Base-by-base conservation (phyloP, 305 asterid genomes). In the Ajuga reptans region DNA sequence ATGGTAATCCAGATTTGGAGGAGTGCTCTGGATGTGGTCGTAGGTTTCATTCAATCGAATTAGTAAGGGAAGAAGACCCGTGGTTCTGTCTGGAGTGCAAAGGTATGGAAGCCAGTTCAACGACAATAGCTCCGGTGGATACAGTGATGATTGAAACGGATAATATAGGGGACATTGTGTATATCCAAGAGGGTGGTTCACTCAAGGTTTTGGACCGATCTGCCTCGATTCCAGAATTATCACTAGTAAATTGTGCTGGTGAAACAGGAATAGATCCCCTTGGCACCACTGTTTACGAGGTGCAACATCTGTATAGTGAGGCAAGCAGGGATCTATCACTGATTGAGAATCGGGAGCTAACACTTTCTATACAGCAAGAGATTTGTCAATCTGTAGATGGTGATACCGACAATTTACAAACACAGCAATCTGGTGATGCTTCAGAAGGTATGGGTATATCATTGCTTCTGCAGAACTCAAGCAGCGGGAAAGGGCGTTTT, bases 381-480 rank as follows among this genome's bases (percentile, higher is more conserved):
- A 71, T 69, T 43, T 66, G 72, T 72, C 79, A 74, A 56, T 76
- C 79, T 36, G 65, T 75, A 51, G 80, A 79, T 72, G 76, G 53
- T 33, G 84, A 75, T 37, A 43, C 14, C 10, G 72, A 68, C 64
- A 59, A 51, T 50, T 80, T 66, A 49, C 71, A 74, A 59, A 63
- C 49, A 50, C 78, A 56, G 66, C 74, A 53, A 21, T 57, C 75
- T 37, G 61, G 73, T 14, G 85, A 79, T 75, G 76, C 72, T 66
- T 72, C 86, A 24, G 89, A 81, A 77, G 86, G 86, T 43, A 81
- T 84, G 34, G 99, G 99, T 42, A 89, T 89, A 75, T 79, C 99
- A 16, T 57, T 91, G 72, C 85, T 94, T 58, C 84, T 94, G 78
- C 78, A 83, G 74, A 80, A 73, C 63, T 85, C 96, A 27, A 80